phyloP scores from a whole-genome alignment of 2,329 filamentous ascomycete species.

The Xylaria sp. region DNA sequence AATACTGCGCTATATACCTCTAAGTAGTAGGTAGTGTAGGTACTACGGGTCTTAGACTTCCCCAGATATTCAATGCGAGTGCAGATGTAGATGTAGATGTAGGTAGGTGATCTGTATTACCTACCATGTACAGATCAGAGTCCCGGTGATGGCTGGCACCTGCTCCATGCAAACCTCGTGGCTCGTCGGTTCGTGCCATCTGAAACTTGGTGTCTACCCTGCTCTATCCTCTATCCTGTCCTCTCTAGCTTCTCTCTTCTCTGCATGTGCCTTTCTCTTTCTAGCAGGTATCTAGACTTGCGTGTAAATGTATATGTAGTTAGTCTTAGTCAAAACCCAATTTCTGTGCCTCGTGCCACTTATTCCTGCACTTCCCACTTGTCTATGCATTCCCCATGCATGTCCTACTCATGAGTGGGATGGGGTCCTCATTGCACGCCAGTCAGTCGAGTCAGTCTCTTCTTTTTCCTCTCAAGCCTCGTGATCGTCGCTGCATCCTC shows the following conservation, averaged over 20 bases:
- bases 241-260: background rate
- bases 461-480: slow-evolving; percentile 15
- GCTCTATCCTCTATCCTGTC: background rate
- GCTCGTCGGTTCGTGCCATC: slow-evolving; percentile 21
- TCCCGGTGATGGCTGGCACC: background rate
- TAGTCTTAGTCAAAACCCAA: background rate
- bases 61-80: slow-evolving; percentile 1
- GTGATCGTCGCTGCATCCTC: slow-evolving; percentile 31
- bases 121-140: background rate
- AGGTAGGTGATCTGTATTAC: background rate
- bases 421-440: slow-evolving; percentile 2
- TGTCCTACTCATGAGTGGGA: slow-evolving; percentile 1
- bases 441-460: background rate
- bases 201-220: slow-evolving; percentile 11
- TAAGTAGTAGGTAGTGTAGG: background rate
- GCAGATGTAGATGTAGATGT: background rate
- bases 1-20: background rate
- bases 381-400: background rate
- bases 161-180: slow-evolving; percentile 25
- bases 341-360: background rate
- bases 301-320: slow-evolving; percentile 6
- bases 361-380: background rate
- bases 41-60: slow-evolving; percentile 1
- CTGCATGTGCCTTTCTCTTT: slow-evolving; percentile 6
- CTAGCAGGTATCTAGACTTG: background rate